Base-by-base conservation (phyloP, 306 rosid species). In the Sesbania bispinosa region DNA sequence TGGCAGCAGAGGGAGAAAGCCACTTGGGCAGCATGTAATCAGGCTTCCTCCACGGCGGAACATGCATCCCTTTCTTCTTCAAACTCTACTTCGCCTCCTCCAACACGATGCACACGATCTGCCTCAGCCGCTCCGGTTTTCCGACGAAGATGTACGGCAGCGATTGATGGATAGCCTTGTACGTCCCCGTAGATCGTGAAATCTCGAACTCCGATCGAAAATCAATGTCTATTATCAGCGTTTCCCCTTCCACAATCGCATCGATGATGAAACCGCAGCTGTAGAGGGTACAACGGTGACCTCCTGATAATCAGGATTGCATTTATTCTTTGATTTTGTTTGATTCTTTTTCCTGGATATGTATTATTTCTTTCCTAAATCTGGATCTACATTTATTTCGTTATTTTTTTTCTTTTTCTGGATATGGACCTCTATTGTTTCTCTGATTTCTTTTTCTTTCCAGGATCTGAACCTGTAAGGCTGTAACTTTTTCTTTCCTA, bases 21-120 rank as follows among this genome's bases (percentile, higher is more conserved):
- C 99, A 95, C 75, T 95, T 95, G 13, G 97, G 93, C 3, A 82
- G 80, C 89, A 89, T 89, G 77, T 95, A 95, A 57, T 95, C 96
- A 2, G 89, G 89, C 41, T 89, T 88, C 69, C 99, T 84, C 99
- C 99, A 95, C 5, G 99, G 99, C 59, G 99, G 97, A 53, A 95
- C 76, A 59, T 81, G 99, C 99, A 95, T 91, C 0, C 96, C 97
- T 64, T 95, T 95, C 96, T 86, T 95, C 90, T 91, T 94, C 68
- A 95, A 45, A 52, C 99, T 91, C 77, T 85, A 91, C 11, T 72
- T 89, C 10, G 96, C 93, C 2, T 93, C 97, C 76, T 91, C 96
- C 16, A 97, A 85, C 0, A 89, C 85, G 61, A 88, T 79, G n/a
- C 93, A 41, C 30, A 91, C 87, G 74, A 95, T 89, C 74, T 86